These are phyloP conservation scores for Helianthus tuberosus DNA, from an alignment of 129 eudicot genomes.

Conservation along the genomic window DNA sequence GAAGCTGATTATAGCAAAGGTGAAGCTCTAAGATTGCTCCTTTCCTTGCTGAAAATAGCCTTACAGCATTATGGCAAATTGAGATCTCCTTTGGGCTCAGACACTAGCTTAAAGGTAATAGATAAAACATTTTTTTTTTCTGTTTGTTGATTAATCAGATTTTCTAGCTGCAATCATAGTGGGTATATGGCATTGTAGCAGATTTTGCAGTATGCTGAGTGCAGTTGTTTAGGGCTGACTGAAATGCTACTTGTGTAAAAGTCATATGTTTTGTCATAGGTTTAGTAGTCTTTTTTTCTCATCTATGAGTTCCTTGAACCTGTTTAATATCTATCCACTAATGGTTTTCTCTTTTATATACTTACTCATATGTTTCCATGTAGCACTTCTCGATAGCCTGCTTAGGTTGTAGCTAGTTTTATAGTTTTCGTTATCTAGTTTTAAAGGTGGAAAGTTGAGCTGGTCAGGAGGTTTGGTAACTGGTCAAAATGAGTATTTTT, in stretches of 20 bases:
- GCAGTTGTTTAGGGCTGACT: slow-evolving; percentile 9
- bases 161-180: not conserved
- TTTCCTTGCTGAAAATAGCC: slow-evolving; percentile 84
- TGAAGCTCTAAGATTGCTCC: slow-evolving; percentile 67
- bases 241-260: slow-evolving; percentile 7
- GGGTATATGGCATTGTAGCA: slow-evolving; percentile 11
- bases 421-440: not conserved
- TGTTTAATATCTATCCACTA: not conserved
- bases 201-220: slow-evolving; percentile 4
- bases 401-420: not conserved
- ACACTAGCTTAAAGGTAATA: slow-evolving; percentile 62
- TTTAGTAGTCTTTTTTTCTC: not conserved
- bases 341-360: not conserved
- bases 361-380: not conserved
- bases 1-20: slow-evolving; percentile 52
- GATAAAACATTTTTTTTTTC: not conserved
- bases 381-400: not conserved
- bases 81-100: slow-evolving; percentile 92
- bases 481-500: not conserved
- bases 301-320: slow-evolving; percentile 9
- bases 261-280: not conserved
- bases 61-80: slow-evolving; percentile 91
- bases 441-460: slow-evolving; percentile 10
- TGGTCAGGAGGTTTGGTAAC: not conserved
- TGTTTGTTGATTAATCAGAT: not conserved